These are phyloP conservation scores for Apiosordaria backusii DNA, from an alignment of 495 filamentous ascomycete species.

Conservation along the genomic window DNA sequence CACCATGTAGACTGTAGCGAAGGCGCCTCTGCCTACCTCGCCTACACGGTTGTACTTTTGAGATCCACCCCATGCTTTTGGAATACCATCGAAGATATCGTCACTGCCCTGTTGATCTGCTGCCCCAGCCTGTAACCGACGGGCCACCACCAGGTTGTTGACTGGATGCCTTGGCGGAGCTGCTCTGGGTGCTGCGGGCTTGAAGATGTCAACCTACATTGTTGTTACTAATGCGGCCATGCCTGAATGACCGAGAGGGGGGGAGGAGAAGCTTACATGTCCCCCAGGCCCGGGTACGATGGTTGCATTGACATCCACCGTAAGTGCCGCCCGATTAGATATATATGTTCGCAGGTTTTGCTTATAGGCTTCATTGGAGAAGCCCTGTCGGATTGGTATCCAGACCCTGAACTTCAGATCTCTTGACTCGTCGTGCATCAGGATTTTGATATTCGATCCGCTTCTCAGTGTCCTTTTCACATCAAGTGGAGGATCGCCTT, in stretches of 20 bases:
- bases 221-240: conserved; percentile 1
- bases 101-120: not conserved
- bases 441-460: conserved; percentile 69
- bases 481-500: conserved; percentile 37
- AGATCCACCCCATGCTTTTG: conserved; percentile 71
- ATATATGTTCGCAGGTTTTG: conserved; percentile 58
- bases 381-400: conserved; percentile 67
- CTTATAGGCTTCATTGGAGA: conserved; percentile 52
- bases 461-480: conserved; percentile 60
- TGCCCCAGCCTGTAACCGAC: conserved; percentile 4
- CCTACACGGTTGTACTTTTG: conserved; percentile 76
- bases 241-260: not conserved
- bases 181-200: conserved; percentile 11
- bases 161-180: not conserved
- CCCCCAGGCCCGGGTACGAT: conserved; percentile 47
- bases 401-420: conserved; percentile 77
- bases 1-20: conserved; percentile 85
- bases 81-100: conserved; percentile 25
- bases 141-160: conserved; percentile 10
- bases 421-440: conserved; percentile 46
- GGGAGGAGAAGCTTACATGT: conserved; percentile 33
- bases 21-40: conserved; percentile 85
- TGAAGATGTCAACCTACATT: conserved; percentile 32
- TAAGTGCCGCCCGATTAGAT: conserved; percentile 19
- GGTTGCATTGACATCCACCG: conserved; percentile 35